Base-by-base conservation (phyloP, 257 asterid genomes). In the Solanum clarkiae region DNA sequence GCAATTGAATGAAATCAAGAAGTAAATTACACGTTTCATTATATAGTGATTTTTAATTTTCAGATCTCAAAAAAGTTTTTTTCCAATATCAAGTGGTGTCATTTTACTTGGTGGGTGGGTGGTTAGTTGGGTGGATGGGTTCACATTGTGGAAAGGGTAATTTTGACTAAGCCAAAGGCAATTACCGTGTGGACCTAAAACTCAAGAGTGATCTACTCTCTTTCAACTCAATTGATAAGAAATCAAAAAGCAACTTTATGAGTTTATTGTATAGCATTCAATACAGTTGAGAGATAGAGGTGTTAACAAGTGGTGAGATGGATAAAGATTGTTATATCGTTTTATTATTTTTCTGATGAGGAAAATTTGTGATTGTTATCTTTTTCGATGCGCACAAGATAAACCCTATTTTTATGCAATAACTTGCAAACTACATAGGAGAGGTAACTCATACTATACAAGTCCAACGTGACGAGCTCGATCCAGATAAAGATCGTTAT, bases 201-300 rank as follows among this genome's bases (percentile, higher is more conserved):
- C 9, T 8, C 44, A 32, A 0, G 8, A 77, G 63, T 51, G 82
- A 47, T 10, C 82, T 32, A 77, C 65, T 51, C 24, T 51, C 47
- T 44, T 1, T 75, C 24, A 17, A 51, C 82, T 77, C 29, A 26
- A 49, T 60, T 75, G 62, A 16, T 49, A 8, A 13, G 36, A 81
- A 5, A 14, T 15, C 47, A 49, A 84, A 88, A 85, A 68, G 62
- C 72, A 1, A 83, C 94, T 93, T 93, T 90, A 88, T 66, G 93
- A 49, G 91, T 93, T 93, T 63, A 92, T 84, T 89, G 80, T 13
- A 7, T 51, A 51, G 82, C 82, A 51, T 77, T 77, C 16, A 51
- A 77, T 51, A 77, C 57, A 24, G 63, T 77, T 51, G 63, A 77
- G 44, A 49, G 55, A 65, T 14, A 11, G 15, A 20, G 7, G 6